These are phyloP conservation scores for Trichomonascus vanleenenianus DNA, from an alignment of 805 yeast genomes.

Conservation along the genomic window DNA sequence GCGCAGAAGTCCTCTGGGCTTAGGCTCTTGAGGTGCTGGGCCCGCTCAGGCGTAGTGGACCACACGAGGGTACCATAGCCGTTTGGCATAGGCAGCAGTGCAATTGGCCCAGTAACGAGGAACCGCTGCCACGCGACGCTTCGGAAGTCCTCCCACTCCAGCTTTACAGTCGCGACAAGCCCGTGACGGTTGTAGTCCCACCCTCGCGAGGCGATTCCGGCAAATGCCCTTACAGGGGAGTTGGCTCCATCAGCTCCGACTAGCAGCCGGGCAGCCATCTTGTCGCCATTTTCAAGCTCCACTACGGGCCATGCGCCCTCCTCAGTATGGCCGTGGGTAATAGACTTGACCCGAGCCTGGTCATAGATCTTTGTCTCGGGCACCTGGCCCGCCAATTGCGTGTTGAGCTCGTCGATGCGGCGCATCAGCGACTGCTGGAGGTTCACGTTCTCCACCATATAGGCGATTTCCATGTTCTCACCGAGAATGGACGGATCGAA, in stretches of 20 bases:
- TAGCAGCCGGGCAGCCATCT: slow-evolving; percentile 60
- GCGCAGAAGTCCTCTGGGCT: slow-evolving; percentile 56
- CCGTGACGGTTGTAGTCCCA: slow-evolving; percentile 89
- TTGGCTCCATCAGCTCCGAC: slow-evolving; percentile 96
- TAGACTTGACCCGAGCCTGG: slow-evolving; percentile 1
- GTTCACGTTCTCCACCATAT: slow-evolving; percentile 84
- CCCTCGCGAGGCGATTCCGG: slow-evolving; percentile 80
- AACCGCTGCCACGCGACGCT: slow-evolving; percentile 90
- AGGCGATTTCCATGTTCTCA: slow-evolving; percentile 42
- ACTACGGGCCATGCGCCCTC: slow-evolving; percentile 62
- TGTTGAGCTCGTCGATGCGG: slow-evolving; percentile 40
- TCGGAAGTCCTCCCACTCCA: slow-evolving; percentile 64
- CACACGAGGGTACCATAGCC: slow-evolving; percentile 89
- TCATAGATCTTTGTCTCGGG: neutral
- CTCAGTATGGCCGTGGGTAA: neutral
- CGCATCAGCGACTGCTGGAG: slow-evolving; percentile 66
- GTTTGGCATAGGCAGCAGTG: slow-evolving; percentile 80
- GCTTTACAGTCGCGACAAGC: slow-evolving; percentile 79
- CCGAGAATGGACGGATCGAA: slow-evolving; percentile 42
- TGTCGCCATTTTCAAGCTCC: slow-evolving; percentile 55
- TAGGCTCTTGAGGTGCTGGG: slow-evolving; percentile 51
- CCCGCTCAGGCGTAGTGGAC: slow-evolving; percentile 75
- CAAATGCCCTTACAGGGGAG: slow-evolving; percentile 80
- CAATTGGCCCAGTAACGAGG: slow-evolving; percentile 85
- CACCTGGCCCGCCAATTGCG: slow-evolving; percentile 1